Percentiles rank a stretch among this genome's conserved stretches.
phyloP scores from a whole-genome alignment of 805 yeast species.

The Pachysolen tannophilus region DNA sequence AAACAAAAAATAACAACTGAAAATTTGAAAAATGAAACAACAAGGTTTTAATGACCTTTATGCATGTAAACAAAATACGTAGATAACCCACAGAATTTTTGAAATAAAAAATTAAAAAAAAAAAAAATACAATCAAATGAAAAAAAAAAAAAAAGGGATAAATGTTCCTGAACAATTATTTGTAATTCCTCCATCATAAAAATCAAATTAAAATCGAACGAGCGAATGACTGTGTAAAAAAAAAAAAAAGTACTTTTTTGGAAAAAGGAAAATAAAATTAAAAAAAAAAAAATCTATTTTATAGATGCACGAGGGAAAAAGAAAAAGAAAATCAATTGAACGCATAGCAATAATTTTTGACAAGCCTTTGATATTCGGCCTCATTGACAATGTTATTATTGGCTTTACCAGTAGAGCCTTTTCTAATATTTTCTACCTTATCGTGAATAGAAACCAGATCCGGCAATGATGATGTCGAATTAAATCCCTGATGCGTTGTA shows the following conservation, averaged over 20 bases:
- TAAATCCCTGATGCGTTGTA: too few species aligned
- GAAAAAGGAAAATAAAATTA: not conserved
- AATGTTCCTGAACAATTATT: too few species aligned
- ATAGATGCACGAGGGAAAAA: not conserved
- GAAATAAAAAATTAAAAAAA: too few species aligned
- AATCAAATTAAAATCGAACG: not conserved
- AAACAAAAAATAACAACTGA: too few species aligned
- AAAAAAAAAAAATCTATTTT: not conserved
- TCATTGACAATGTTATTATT: slow-evolving; percentile 1
- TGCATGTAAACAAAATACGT: too few species aligned
- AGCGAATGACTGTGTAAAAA: not conserved
- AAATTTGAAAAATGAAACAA: too few species aligned
- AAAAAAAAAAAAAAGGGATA: not conserved
- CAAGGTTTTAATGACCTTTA: too few species aligned
- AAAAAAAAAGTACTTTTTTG: not conserved
- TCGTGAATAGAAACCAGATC: too few species aligned
- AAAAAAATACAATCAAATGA: not conserved
- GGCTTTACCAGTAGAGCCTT: too few species aligned
- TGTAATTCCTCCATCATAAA: not conserved
- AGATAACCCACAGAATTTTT: too few species aligned
- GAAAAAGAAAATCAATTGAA: slow-evolving; percentile 3
- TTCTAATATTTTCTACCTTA: too few species aligned
- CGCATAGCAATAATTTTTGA: slow-evolving; percentile 9
- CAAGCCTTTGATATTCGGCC: slow-evolving; percentile 8
- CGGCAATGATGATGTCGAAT: too few species aligned